phyloP scores from a whole-genome alignment of 176 grass and related monocot species.

The Aechmea fasciata region DNA sequence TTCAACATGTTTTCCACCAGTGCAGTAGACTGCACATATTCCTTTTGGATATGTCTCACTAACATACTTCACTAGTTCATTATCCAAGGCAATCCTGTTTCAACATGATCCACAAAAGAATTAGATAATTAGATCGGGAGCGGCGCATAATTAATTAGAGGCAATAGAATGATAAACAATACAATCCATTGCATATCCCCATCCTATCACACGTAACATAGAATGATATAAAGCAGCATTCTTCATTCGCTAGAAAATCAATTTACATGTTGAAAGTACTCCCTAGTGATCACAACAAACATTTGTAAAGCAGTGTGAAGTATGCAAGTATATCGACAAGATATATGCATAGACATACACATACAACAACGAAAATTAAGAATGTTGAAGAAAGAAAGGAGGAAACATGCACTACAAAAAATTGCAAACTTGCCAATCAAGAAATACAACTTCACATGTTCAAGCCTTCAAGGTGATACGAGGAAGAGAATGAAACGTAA shows the following conservation, averaged over 20 bases:
- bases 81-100: constrained; percentile 60
- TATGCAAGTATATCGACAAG: no score
- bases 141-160: not conserved
- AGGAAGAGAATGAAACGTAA: no score
- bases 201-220: not conserved
- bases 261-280: no score
- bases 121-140: not conserved
- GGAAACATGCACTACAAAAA: not conserved
- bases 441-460: no score
- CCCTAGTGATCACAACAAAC: no score
- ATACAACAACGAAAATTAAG: constrained; percentile 17
- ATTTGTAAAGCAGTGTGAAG: no score
- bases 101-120: constrained; percentile 4
- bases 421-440: no score
- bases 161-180: not conserved
- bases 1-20: constrained; percentile 64
- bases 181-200: not conserved
- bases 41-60: constrained; percentile 87
- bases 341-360: not conserved
- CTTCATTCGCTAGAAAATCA: not conserved
- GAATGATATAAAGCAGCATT: not conserved
- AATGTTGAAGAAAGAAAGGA: constrained; percentile 13
- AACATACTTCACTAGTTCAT: constrained; percentile 83
- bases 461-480: no score
- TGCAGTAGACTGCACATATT: constrained; percentile 73